A percentile compares a stretch with the other conserved stretches of the same genome.
These are phyloP conservation scores for Inosperma sp. DNA, from an alignment of 768 basidiomycete species.

Conservation along the genomic window DNA sequence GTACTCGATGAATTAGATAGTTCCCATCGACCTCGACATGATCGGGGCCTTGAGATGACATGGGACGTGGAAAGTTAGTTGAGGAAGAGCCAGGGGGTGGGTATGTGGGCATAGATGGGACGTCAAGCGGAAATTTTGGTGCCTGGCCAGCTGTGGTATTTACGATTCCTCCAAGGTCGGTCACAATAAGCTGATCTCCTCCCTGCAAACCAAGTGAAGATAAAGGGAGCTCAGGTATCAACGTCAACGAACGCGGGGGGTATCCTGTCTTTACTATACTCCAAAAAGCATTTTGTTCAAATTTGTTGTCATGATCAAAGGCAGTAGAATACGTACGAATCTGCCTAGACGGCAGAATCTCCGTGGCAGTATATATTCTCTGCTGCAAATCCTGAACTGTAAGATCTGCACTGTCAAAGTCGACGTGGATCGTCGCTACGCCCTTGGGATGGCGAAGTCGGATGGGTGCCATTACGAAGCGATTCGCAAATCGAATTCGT, in stretches of 20 bases:
- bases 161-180: conserved; percentile 10
- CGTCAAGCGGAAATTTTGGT: conserved; percentile 8
- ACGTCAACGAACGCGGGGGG: conserved; percentile 69
- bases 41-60: conserved; percentile 40
- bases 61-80: conserved; percentile 8
- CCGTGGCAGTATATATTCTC: conserved; percentile 58
- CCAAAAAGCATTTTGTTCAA: not conserved
- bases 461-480: conserved; percentile 60
- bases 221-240: conserved; percentile 70
- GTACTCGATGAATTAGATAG: conserved; percentile 69
- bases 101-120: conserved; percentile 4
- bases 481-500: not conserved
- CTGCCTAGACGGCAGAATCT: conserved; percentile 74
- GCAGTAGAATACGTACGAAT: conserved; percentile 49
- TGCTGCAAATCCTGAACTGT: conserved; percentile 76
- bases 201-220: conserved; percentile 68
- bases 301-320: not conserved
- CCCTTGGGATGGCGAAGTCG: conserved; percentile 85
- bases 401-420: conserved; percentile 45
- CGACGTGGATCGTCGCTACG: conserved; percentile 69
- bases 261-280: conserved; percentile 77
- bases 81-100: conserved; percentile 11
- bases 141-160: conserved; percentile 9
- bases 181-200: conserved; percentile 88
- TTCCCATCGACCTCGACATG: conserved; percentile 59